Evolutionary conservation across 2,329 filamentous ascomycete genomes (phyloP), one percentile per base, ranked within the genome.

Genomic region (Apiospora koreana): DNA sequence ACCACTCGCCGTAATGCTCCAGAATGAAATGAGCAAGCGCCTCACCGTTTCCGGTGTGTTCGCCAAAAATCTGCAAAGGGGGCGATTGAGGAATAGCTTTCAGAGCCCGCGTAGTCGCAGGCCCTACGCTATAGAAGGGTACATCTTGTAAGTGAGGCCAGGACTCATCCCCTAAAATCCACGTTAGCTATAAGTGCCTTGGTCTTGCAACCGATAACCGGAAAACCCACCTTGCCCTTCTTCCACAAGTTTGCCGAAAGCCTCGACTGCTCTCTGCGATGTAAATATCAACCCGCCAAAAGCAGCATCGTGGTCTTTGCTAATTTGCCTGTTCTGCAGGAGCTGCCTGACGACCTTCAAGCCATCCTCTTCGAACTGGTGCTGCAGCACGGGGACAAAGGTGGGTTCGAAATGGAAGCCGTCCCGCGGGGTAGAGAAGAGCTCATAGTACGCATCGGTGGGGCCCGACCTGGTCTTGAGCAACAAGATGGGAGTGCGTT

Each of bases 241-340:
- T 18, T 86, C 81, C 0, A 94, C 86, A 10, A 94, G 81, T 64
- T 86, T 83, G 3, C 88, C 83, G 76, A 96, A 94, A 0, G 92
- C 93, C 78, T 96, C 94, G 2, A 96, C 93, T 0, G 94, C 93
- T 66, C 93, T 87, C 79, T 96, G 94, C 9, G 92, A 95, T 1
- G 93, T 96, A 77, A 96, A 95, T 67, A 96, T 91, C 70, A 95
- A 82, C n/a, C 92, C 93, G 6, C 93, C 92, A 76, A 93, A 95
- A 18, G 81, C 75, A 50, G 80, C 79, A 2, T 78, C 81, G 0
- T 76, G 50, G n/a, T 71, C 72, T 2, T 68, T 75, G 64, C 83
- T 82, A 71, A 91, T 85, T 21, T 76, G 73, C 31, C 78, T 80
- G 1, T 77, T 73, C 12, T 75, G 77, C 12, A 95, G 84, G 21